These are phyloP conservation scores for Podospora bellae-mahoneyi DNA, from an alignment of 495 filamentous ascomycete species.

Conservation along the genomic window DNA sequence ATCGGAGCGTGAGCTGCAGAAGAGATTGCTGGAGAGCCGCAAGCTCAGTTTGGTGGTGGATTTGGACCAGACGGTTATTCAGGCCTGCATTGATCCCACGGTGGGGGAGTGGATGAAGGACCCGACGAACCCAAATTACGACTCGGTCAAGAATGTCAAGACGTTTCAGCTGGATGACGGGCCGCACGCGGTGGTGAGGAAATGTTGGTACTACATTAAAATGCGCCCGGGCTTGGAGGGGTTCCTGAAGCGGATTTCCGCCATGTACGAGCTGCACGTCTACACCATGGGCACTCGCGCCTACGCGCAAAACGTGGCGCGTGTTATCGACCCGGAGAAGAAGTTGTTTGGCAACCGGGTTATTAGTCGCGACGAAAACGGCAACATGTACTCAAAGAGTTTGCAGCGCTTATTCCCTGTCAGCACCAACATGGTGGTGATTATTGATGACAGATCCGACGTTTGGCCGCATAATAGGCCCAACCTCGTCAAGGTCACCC, in stretches of 20 bases:
- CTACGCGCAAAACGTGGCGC: conserved; percentile 87
- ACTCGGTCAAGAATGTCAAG: conserved; percentile 81
- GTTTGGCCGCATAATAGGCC: conserved; percentile 94
- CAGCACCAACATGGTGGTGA: conserved; percentile 98
- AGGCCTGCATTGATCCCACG: conserved; percentile 95
- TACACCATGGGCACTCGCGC: conserved; percentile 98
- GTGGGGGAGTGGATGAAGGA: conserved; percentile 93
- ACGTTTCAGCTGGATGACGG: conserved; percentile 89
- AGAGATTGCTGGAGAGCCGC: conserved; percentile 68
- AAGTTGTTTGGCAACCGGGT: conserved; percentile 92
- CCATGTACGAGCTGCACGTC: conserved; percentile 91
- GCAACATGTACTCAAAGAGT: conserved; percentile 83
- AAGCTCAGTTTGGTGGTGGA: conserved; percentile 95
- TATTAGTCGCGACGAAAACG: conserved; percentile 93
- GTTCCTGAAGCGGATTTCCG: conserved; percentile 75
- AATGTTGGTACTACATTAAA: conserved; percentile 96
- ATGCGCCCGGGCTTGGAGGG: conserved; percentile 85
- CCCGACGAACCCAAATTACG: conserved; percentile 82
- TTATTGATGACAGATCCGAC: conserved; percentile 96
- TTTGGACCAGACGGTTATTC: conserved; percentile 96
- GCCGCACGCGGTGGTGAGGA: conserved; percentile 57
- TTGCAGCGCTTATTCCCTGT: conserved; percentile 90
- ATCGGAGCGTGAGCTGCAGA: conserved; percentile 81
- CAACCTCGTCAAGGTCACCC: conserved; percentile 90
- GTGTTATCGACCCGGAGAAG: conserved; percentile 85